Percentiles rank a stretch among this genome's conserved stretches.
phyloP scores from a whole-genome alignment of 2,329 filamentous ascomycete species.

The Aureobasidium lini region DNA sequence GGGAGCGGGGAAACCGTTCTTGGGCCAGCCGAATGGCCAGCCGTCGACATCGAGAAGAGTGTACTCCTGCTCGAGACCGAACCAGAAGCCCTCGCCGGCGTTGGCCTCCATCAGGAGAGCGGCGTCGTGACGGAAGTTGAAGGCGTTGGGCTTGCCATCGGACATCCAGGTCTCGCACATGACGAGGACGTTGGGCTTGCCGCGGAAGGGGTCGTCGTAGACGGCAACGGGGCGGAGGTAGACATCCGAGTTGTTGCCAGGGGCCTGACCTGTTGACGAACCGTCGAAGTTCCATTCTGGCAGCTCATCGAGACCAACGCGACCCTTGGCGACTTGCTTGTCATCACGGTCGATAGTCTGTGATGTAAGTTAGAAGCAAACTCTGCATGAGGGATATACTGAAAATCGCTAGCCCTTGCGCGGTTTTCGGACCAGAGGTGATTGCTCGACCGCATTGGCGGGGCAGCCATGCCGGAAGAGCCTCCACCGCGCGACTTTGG shows the following conservation, averaged over 20 bases:
- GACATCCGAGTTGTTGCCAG: constrained; percentile 93
- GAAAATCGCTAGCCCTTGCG: constrained; percentile 1
- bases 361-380: neutral
- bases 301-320: constrained; percentile 49
- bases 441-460: neutral
- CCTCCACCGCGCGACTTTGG: neutral
- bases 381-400: neutral
- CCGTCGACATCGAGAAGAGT: constrained; percentile 79
- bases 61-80: constrained; percentile 97
- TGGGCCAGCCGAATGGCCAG: constrained; percentile 88
- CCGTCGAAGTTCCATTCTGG: constrained; percentile 81
- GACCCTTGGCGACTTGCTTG: constrained; percentile 27
- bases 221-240: constrained; percentile 87
- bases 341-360: constrained; percentile 59
- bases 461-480: neutral
- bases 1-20: constrained; percentile 80
- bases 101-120: constrained; percentile 84
- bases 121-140: constrained; percentile 92
- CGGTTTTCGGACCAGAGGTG: neutral
- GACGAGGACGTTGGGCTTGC: constrained; percentile 85
- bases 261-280: constrained; percentile 85
- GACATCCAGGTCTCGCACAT: constrained; percentile 91
- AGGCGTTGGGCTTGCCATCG: constrained; percentile 94
- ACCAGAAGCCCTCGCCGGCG: constrained; percentile 82
- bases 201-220: constrained; percentile 87